Conservation (phyloP, 192 early-diverging fungal genomes). For the Gryganskiella cystojenkinii region DNA sequence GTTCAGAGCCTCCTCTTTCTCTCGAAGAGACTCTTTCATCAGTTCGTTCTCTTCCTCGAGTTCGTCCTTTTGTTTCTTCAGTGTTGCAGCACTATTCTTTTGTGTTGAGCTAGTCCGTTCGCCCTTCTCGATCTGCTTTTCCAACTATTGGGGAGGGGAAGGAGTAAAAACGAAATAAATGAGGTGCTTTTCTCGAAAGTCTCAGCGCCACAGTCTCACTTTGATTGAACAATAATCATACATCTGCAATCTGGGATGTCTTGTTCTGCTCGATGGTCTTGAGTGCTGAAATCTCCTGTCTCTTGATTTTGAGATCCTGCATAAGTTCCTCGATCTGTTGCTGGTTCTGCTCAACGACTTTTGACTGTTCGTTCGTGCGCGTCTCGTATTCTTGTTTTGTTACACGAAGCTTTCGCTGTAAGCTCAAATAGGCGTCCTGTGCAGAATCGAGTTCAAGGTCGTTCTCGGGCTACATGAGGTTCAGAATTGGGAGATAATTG, state of each 20-base stretch:
- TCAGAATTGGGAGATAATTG: not conserved
- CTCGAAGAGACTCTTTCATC: slow-evolving; percentile 15
- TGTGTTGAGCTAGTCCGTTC: slow-evolving; percentile 35
- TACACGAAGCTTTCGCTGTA: slow-evolving; percentile 29
- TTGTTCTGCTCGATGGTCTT: slow-evolving; percentile 26
- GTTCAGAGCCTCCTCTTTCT: slow-evolving; percentile 19
- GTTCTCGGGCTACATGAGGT: slow-evolving; percentile 8
- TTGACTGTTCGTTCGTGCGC: slow-evolving; percentile 29
- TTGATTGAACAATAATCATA: not conserved
- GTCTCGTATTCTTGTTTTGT: slow-evolving; percentile 32
- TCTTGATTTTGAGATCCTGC: slow-evolving; percentile 25
- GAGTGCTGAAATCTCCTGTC: slow-evolving; percentile 22
- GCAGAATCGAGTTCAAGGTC: slow-evolving; percentile 21
- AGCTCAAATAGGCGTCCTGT: slow-evolving; percentile 14
- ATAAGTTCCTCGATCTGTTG: slow-evolving; percentile 27
- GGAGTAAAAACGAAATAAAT: not conserved
- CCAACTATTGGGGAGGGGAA: slow-evolving; percentile 8
- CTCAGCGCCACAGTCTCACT: not conserved
- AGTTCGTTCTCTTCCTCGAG: slow-evolving; percentile 34
- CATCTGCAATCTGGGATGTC: slow-evolving; percentile 30
- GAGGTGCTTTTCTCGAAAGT: not conserved
- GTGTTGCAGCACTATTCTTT: slow-evolving; percentile 21
- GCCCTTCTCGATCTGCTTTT: slow-evolving; percentile 33
- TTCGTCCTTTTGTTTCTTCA: slow-evolving; percentile 38
- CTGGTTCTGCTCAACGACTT: slow-evolving; percentile 34